Conservation (phyloP, 176 grass and related monocot species). For the Eragrostis curvula region DNA sequence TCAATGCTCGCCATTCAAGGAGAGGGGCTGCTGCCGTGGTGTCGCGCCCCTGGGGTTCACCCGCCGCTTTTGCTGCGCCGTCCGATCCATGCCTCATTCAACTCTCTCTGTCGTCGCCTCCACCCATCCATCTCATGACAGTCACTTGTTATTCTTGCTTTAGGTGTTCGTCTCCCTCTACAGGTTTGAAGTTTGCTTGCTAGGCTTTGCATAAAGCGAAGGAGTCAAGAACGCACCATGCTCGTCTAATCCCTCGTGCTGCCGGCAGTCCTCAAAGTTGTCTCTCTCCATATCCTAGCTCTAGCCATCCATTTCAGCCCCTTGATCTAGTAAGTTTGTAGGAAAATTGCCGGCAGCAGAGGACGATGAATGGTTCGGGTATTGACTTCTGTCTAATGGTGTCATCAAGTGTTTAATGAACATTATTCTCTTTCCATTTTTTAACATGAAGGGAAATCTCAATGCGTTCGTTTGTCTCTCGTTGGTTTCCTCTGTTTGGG, state of each 20-base stretch:
- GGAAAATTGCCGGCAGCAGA: constrained; percentile 38
- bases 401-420: constrained; percentile 28
- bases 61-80: constrained; percentile 32
- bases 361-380: constrained; percentile 96
- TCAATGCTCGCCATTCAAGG: constrained; percentile 55
- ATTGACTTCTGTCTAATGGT: constrained; percentile 89
- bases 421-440: not conserved
- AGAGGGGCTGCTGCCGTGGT: constrained; percentile 17
- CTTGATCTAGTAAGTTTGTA: constrained; percentile 6
- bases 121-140: not conserved
- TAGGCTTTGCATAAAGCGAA: constrained; percentile 50
- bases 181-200: constrained; percentile 46
- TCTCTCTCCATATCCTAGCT: not conserved
- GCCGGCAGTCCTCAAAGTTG: not conserved
- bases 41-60: constrained; percentile 43
- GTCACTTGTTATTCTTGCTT: not conserved
- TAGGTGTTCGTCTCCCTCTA: constrained; percentile 15
- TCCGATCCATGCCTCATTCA: constrained; percentile 29
- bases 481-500: not conserved
- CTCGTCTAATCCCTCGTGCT: constrained; percentile 49
- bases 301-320: not conserved
- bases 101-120: not conserved
- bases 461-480: not conserved
- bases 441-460: not conserved
- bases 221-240: constrained; percentile 95